Conservation (phyloP, 257 asterid genomes). For the Solanum sitiens region DNA sequence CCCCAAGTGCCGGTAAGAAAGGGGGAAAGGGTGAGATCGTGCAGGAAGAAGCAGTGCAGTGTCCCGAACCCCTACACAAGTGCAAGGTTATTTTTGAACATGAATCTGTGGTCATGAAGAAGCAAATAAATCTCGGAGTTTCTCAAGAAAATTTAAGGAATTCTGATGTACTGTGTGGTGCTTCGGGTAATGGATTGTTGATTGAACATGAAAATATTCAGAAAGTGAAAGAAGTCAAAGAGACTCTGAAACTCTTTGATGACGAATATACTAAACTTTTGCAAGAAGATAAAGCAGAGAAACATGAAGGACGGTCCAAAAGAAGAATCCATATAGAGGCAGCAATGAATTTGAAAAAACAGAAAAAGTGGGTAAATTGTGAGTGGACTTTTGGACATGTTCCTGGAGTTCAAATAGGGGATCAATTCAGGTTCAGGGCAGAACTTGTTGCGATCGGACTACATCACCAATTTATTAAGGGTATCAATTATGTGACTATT, state of each 20-base stretch:
- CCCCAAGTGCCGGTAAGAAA: background rate
- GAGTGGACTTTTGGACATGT: slow-evolving; percentile 14
- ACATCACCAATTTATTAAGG: slow-evolving; percentile 7
- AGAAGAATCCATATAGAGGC: slow-evolving; percentile 1
- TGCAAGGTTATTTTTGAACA: background rate
- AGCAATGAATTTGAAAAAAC: slow-evolving; percentile 4
- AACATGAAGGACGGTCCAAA: background rate
- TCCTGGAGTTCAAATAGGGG: slow-evolving; percentile 27
- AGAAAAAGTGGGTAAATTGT: slow-evolving; percentile 9
- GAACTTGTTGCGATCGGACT: slow-evolving; percentile 24
- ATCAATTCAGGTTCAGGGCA: slow-evolving; percentile 17
- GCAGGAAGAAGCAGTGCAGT: background rate
- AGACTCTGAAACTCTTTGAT: slow-evolving; percentile 7
- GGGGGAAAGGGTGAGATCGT: background rate
- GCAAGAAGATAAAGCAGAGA: slow-evolving; percentile 1
- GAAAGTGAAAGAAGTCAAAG: slow-evolving; percentile 3
- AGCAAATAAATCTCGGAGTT: background rate
- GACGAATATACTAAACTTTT: background rate
- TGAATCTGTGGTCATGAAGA: background rate
- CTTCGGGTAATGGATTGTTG: background rate
- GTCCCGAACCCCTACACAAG: background rate
- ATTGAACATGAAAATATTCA: background rate
- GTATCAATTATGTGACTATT: slow-evolving; percentile 6
- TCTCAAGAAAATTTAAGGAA: background rate
- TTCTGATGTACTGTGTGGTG: background rate